Evolutionary conservation across 2,329 filamentous ascomycete genomes (phyloP), one percentile per base, ranked within the genome.

Genomic region (Colletotrichum phormii): DNA sequence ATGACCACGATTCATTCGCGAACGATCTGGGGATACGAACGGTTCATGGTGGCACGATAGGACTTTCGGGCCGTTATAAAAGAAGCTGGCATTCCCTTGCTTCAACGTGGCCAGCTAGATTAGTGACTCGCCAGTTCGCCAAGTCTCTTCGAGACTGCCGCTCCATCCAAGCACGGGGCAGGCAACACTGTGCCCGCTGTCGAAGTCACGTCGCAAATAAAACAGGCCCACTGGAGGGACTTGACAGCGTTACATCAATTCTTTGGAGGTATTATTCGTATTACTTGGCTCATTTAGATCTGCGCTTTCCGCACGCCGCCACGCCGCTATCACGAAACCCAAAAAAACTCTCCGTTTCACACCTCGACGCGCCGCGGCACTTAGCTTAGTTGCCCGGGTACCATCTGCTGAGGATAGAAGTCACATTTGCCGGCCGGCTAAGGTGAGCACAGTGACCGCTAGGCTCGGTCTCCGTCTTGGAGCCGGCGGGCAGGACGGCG

Each of bases 371-470:
- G 18, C 26, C 4, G 29, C n/a, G 4, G 22, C 18, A 22, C 24
- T 22, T 58, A 73, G 66, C 24, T 22, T 58, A 73, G 66, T 73
- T 73, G 46, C 71, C 71, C 1, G 71, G 66, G 49, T 57, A 73
- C 71, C 71, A 73, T 11, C 35, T 73, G 61, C 71, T 73, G 59
- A 73, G 54, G 4, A 73, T 73, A 5, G 66, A 73, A 11, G 71
- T 73, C 1, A 73, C 71, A 4, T 73, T 71, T 2, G 54, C 33
- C 24, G 71, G 71, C 60, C 71, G 60, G 35, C 67, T 72, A 3
- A 73, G 37, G 59, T 71, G 68, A 53, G 71, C 67, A 33, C 71
- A 73, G 67, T 73, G 71, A 3, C 71, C 71, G 15, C 67, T 71
- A 51, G 67, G 67, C 68, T 71, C 62, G 31, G 31, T 57, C 51